Evolutionary conservation across 2,329 filamentous ascomycete genomes (phyloP), one percentile per base, ranked within the genome.

Genomic region (Hypoxylon rubiginosum): DNA sequence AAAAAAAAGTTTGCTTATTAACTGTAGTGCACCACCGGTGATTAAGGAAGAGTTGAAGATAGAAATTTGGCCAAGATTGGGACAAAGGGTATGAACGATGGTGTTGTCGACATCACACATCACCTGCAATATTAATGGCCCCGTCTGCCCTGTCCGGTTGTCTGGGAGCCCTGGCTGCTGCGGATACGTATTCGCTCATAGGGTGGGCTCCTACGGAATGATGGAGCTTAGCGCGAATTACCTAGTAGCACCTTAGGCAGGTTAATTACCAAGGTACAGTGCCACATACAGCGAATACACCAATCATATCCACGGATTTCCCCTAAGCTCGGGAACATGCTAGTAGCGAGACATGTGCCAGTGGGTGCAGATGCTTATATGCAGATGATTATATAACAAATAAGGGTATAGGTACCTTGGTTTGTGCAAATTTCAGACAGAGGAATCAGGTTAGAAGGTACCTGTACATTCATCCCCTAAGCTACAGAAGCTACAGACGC

Each of bases 91-190:
- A 70, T 64, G 58, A 67, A 64, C 62, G 45, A 39, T 64, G 60
- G 61, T 72, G 71, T 57, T 73, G 72, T 68, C 65, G 63, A 69
- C 59, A 28, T 50, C 45, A n/a, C 36, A 45, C 43, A 17, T 46
- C 36, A 34, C 36, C n/a, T 30, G 46, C 28, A 30, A 53, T 30
- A 63, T 49, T 46, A 61, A 58, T 64, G 49, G 28, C 39, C 43
- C 19, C 34, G 32, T 36, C 43, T 43, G 63, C 13, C 50, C 32
- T 54, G 67, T 60, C 67, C 67, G 51, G 52, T 56, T 45, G 45
- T 59, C 32, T 69, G 66, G 66, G 63, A 68, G 59, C 53, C 67
- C 66, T 59, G 59, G 66, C 26, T 54, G 19, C 26, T 24, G 21
- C 24, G 43, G 41, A 21, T 58, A 54, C 30, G 30, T 55, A 64